Percentiles rank a stretch among this genome's conserved stretches.
phyloP scores from a whole-genome alignment of 2,329 filamentous ascomycete species.

The Ascochyta pisi region DNA sequence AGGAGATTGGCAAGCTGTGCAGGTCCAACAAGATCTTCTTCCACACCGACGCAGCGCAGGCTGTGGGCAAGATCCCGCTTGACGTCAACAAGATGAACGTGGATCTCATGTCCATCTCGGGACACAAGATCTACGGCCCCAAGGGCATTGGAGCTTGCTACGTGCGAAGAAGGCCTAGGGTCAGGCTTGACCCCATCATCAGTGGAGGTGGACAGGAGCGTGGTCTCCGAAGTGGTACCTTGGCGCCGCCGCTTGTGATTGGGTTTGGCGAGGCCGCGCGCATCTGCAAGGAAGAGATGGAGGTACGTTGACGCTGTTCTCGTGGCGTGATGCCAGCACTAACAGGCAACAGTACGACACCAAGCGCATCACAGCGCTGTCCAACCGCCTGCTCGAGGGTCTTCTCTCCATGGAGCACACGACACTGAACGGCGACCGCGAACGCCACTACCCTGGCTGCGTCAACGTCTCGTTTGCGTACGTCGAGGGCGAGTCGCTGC shows the following conservation, averaged over 20 bases:
- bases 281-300: constrained; percentile 87
- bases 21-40: constrained; percentile 94
- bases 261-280: constrained; percentile 96
- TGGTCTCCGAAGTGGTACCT: constrained; percentile 90
- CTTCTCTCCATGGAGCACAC: constrained; percentile 92
- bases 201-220: constrained; percentile 95
- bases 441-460: constrained; percentile 90
- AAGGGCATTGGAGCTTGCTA: constrained; percentile 98
- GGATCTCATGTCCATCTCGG: constrained; percentile 98
- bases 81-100: constrained; percentile 98
- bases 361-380: constrained; percentile 81
- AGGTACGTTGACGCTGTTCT: constrained; percentile 66
- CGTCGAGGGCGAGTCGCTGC: constrained; percentile 94
- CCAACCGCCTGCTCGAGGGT: constrained; percentile 81
- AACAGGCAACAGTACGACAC: constrained; percentile 76
- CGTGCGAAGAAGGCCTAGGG: constrained; percentile 87
- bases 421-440: constrained; percentile 82
- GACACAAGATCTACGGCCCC: constrained; percentile 97
- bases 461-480: constrained; percentile 99
- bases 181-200: constrained; percentile 94
- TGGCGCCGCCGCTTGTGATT: constrained; percentile 86
- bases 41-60: constrained; percentile 95
- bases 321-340: constrained; percentile 8
- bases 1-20: constrained; percentile 92
- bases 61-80: constrained; percentile 96